Evolutionary conservation across 2,329 filamentous ascomycete genomes (phyloP).

Genomic region (Alternaria brassicae): DNA sequence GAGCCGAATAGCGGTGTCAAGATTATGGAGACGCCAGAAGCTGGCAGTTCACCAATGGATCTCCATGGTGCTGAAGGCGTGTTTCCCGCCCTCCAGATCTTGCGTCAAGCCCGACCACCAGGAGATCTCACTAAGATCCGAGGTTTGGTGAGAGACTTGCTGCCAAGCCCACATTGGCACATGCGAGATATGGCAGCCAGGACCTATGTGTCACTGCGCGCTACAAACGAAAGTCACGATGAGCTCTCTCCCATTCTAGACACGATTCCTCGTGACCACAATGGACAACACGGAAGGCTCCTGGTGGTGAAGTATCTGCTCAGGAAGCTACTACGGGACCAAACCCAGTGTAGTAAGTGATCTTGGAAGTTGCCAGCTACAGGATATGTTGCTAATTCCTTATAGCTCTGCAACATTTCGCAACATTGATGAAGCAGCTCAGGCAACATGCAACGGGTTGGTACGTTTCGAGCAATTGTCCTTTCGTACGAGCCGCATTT

Average conservation of each 20-base stretch:
- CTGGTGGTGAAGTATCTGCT: slow-evolving; percentile 43
- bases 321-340: slow-evolving; percentile 29
- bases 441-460: slow-evolving; percentile 18
- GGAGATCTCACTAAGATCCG: slow-evolving; percentile 63
- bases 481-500: slow-evolving; percentile 46
- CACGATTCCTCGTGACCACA: slow-evolving; percentile 20
- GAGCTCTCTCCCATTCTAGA: slow-evolving; percentile 30
- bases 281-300: slow-evolving; percentile 43
- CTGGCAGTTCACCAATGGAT: slow-evolving; percentile 39
- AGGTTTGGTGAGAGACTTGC: slow-evolving; percentile 65
- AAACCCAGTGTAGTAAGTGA: slow-evolving; percentile 20
- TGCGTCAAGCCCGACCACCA: slow-evolving; percentile 74
- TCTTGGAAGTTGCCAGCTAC: neutral
- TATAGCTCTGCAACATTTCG: slow-evolving; percentile 26
- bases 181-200: slow-evolving; percentile 81
- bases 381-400: slow-evolving; percentile 3
- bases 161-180: slow-evolving; percentile 77
- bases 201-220: slow-evolving; percentile 60
- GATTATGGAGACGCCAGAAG: slow-evolving; percentile 30
- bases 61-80: slow-evolving; percentile 67
- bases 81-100: slow-evolving; percentile 82
- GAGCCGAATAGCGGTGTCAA: slow-evolving; percentile 38
- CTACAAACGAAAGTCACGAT: slow-evolving; percentile 31
- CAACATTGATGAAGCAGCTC: slow-evolving; percentile 30
- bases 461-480: slow-evolving; percentile 35